Conservation (phyloP, 176 grass and related monocot genomes). For the Oryza coarctata region DNA sequence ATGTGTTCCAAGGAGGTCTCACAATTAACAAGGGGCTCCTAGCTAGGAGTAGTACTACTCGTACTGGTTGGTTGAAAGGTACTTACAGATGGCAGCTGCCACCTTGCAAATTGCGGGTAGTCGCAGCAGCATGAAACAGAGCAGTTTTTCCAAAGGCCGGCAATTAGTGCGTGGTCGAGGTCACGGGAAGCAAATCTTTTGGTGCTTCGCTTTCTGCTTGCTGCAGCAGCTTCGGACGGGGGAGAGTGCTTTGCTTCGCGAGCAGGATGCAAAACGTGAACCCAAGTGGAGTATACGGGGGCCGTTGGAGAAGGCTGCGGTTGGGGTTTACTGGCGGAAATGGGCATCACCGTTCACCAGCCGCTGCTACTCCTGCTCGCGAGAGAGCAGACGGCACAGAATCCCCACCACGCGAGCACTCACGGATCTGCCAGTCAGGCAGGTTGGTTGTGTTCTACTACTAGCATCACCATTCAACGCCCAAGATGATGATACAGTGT, state of each 20-base stretch:
- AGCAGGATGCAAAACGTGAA: conserved; percentile 34
- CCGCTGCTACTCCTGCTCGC: too few relatives aligned
- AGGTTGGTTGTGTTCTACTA: not conserved
- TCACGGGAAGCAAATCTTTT: conserved; percentile 9
- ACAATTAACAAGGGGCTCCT: too few relatives aligned
- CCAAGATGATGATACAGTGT: not conserved
- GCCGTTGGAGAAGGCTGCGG: not conserved
- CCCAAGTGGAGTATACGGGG: too few relatives aligned
- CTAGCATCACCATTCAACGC: not conserved
- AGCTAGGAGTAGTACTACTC: too few relatives aligned
- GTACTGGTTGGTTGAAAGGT: too few relatives aligned
- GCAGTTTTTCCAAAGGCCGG: not conserved
- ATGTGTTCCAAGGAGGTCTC: too few relatives aligned
- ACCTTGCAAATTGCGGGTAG: not conserved
- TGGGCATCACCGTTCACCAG: not conserved
- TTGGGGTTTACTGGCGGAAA: not conserved
- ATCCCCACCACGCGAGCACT: not conserved
- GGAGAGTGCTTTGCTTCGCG: conserved; percentile 13
- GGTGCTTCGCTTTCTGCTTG: not conserved
- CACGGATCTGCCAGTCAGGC: not conserved
- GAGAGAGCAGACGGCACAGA: not conserved
- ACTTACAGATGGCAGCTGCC: not conserved
- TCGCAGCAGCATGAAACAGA: not conserved
- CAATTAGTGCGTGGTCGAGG: too few relatives aligned
- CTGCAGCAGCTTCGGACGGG: not conserved